These are phyloP conservation scores for Boletus vermiculosoides DNA, from an alignment of 768 basidiomycete species.

Conservation along the genomic window DNA sequence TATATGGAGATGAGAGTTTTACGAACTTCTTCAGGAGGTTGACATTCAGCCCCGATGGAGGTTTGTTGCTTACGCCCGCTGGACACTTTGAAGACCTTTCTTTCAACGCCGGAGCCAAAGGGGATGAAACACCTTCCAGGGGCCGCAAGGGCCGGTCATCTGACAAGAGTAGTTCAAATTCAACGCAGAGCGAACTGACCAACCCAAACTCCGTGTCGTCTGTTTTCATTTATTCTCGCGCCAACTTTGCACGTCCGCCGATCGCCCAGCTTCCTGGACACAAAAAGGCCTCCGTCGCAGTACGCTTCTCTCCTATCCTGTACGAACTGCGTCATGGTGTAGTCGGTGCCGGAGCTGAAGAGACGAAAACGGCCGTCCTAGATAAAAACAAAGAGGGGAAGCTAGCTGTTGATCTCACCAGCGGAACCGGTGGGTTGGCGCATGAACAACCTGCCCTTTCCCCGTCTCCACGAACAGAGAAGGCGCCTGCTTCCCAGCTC, in stretches of 20 bases:
- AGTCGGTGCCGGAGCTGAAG: slow-evolving; percentile 33
- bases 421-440: slow-evolving; percentile 24
- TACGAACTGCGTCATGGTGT: slow-evolving; percentile 82
- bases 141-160: slow-evolving; percentile 59
- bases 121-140: slow-evolving; percentile 46
- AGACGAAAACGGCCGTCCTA: slow-evolving; percentile 57
- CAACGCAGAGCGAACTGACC: slow-evolving; percentile 30
- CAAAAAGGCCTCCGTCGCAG: slow-evolving; percentile 92
- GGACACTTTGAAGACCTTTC: slow-evolving; percentile 96
- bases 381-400: slow-evolving; percentile 64
- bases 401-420: slow-evolving; percentile 60
- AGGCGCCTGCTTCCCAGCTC: slow-evolving; percentile 8
- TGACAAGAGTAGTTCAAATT: slow-evolving; percentile 28
- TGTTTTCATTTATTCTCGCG: slow-evolving; percentile 94
- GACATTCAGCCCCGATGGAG: slow-evolving; percentile 94
- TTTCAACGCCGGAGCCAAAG: slow-evolving; percentile 37
- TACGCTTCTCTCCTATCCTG: slow-evolving; percentile 88
- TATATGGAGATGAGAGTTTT: slow-evolving; percentile 94
- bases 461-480: slow-evolving; percentile 20
- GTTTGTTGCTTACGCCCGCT: slow-evolving; percentile 89
- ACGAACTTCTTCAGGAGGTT: slow-evolving; percentile 95
- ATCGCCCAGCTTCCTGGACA: slow-evolving; percentile 95
- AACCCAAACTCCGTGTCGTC: slow-evolving; percentile 48
- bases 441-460: slow-evolving; percentile 12
- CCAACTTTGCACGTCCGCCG: slow-evolving; percentile 90